Base-by-base conservation (phyloP, 2,329 filamentous ascomycete species). In the Hypoxylon sp. region DNA sequence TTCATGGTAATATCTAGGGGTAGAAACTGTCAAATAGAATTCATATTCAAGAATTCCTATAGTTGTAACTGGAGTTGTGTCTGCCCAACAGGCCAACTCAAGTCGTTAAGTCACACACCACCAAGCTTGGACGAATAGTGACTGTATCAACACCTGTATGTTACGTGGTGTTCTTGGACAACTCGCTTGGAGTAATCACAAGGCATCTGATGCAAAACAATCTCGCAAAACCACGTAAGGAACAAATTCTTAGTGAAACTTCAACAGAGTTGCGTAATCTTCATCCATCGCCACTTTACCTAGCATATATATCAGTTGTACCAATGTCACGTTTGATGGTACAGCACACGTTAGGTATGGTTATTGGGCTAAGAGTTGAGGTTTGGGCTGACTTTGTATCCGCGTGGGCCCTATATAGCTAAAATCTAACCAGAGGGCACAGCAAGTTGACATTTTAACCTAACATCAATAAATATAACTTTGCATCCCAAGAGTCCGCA, bases 41-140 rank as follows among this genome's bases (percentile, higher is more conserved):
- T 32, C 37, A 24, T n/a, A 17, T 39, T 48, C 11, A 35, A 56
- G 17, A 19, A 21, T 56, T 32, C 24, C 3, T 8, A 15, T 24
- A 3, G 6, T 6, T 15, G 10, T 2, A 44, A 17, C 6, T 13
- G 17, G 19, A 37, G 44, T 27, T 32, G 11, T 3, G 13, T 2
- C 32, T 11, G 15, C 29, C 15, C 19, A 19, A 29, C 51, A 56
- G 44, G 50, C n/a, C 24, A 5, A 3, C 31, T 24, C 31, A 31
- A 50, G 42, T 44, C 50, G 56, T 42, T 19, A 8, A 13, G 24
- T 54, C 10, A 54, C 39, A 62, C 58, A 21, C 39, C 8, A 35
- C 35, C 8, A 27, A 35, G 37, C 27, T 60, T 15, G 21, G 48
- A 60, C 35, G 27, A 53, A 27, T 35, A n/a, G n/a, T 3, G 15